phyloP scores from a whole-genome alignment of 345 rosid species.

The Laguncularia racemosa region DNA sequence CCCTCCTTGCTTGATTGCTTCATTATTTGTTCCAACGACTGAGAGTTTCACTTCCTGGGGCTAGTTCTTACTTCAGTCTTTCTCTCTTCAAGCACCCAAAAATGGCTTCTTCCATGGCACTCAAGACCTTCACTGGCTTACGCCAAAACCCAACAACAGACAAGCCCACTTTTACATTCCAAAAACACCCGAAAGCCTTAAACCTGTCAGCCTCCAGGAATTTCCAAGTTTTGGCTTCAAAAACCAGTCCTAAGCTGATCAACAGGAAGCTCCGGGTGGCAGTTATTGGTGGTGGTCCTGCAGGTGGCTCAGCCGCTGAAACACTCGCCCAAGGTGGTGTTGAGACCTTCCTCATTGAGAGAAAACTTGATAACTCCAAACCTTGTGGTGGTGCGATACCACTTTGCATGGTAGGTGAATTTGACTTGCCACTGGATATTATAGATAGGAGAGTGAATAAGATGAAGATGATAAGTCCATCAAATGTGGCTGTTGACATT shows the following conservation, averaged over 20 bases:
- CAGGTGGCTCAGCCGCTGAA: conserved; percentile 78
- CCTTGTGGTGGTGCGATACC: conserved; percentile 98
- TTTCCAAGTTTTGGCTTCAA: conserved; percentile 37
- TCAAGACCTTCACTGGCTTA: conserved; percentile 78
- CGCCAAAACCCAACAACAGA: conserved; percentile 38
- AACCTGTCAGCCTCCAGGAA: neutral
- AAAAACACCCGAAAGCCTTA: conserved; percentile 7
- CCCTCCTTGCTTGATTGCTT: neutral
- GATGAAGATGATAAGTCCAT: conserved; percentile 97
- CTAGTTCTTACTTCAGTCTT: neutral
- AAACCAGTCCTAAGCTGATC: conserved; percentile 48
- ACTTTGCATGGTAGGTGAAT: conserved; percentile 93
- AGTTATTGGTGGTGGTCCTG: conserved; percentile 91
- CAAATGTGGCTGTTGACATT: conserved; percentile 94
- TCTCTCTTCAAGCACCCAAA: neutral
- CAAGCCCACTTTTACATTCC: conserved; percentile 24
- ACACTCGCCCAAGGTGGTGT: conserved; percentile 79
- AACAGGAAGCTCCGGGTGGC: conserved; percentile 82
- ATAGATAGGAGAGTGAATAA: conserved; percentile 82
- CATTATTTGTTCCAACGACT: too few relatives aligned
- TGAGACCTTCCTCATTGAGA: conserved; percentile 75
- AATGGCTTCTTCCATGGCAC: conserved; percentile 47
- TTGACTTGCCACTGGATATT: conserved; percentile 84
- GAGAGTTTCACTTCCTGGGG: neutral
- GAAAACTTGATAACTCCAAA: conserved; percentile 89